Base-by-base conservation (phyloP, 805 yeast genomes). In the Maudiozyma serrabonitensis region DNA sequence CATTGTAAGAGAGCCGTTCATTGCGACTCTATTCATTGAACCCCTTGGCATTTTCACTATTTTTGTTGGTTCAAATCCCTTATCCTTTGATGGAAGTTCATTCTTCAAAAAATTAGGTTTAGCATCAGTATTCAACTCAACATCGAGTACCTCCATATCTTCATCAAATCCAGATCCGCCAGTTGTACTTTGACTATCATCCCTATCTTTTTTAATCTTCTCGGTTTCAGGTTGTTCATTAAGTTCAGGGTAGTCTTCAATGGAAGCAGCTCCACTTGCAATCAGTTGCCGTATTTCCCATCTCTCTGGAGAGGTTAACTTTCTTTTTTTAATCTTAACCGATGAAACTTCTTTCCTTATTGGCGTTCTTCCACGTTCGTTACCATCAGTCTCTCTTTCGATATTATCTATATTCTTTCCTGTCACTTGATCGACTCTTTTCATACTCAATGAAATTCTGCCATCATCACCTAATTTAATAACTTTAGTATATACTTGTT, bases 201-300 rank as follows among this genome's bases (percentile, higher is more conserved):
- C 48, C 45, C 59, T 35, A 46, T 52, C 25, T 35, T 45, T 9
- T 32, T 41, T 46, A 15, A 58, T 38, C 44, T 51, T 21, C 32
- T 50, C 13, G 26, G 35, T 50, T 11, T 38, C 44, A 50, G 45
- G 28, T 6, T 66, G 70, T 28, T 72, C 77, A 43, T 70, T 70
- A 2, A 82, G 60, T 48, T 81, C 90, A 1, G 89, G 89, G 59
- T 81, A 81, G 53, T 83, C 90, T 2, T 78, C 73, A 1, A 83
- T 77, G 5, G 80, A 72, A 0, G 80, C 78, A 0, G 79, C 90
- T 2, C 95, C 95, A 5, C 91, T 78, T 0, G 91, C 82, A 25
- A 84, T 85, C 43, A 90, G 68, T 61, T 90, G 96, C 34, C 85
- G 73, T 46, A 87, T 74, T 61, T 91, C 97, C 95, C 96, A 90